Base-by-base conservation (phyloP, 345 rosid species). In the Barbarea vulgaris region DNA sequence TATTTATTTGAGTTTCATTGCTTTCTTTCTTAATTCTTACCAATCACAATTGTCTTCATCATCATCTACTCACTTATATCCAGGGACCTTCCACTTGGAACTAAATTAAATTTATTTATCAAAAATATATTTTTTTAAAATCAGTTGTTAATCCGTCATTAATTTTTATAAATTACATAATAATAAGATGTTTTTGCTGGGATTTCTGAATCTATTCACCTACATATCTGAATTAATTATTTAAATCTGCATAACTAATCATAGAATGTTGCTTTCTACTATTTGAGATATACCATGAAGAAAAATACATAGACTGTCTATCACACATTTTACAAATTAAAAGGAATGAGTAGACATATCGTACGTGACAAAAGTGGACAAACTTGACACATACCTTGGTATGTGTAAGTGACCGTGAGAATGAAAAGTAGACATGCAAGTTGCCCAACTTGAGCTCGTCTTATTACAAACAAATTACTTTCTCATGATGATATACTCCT, bases 371-470 rank as follows among this genome's bases (percentile, higher is more conserved):
- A 72, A 75, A 37, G 63, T 76, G 64, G 80, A 69, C 64, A 61
- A 76, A 44, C 69, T 62, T 59, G 69, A 37, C 37, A 59, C 74
- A 67, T 75, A 75, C 69, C 46, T 67, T 67, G 25, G 60, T 50
- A 21, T 53, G 63, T 67, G 63, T 59, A 58, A 60, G 46, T 66
- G 78, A 56, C 68, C 70, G 57, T 61, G 57, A 62, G 39, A 44
- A 62, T 69, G 24, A 41, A 76, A 76, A 69, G 75, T 69, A 62
- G 75, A 61, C 33, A 61, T 69, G 24, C 75, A 61, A 76, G 75
- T 76, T 76, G 79, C 39, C 48, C 80, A 61, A 69, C 70, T 76
- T 76, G 80, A 69, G 17, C 50, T 69, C 70, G 75, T 76, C 70
- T 53, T 62, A 69, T 69, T 76, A 76, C 50, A 33, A 19, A 61